A percentile compares a stretch with the other conserved stretches of the same genome.
These are phyloP conservation scores for Mucor lusitanicus DNA, from an alignment of 371 early-diverging fungal genomes.

Conservation along the genomic window DNA sequence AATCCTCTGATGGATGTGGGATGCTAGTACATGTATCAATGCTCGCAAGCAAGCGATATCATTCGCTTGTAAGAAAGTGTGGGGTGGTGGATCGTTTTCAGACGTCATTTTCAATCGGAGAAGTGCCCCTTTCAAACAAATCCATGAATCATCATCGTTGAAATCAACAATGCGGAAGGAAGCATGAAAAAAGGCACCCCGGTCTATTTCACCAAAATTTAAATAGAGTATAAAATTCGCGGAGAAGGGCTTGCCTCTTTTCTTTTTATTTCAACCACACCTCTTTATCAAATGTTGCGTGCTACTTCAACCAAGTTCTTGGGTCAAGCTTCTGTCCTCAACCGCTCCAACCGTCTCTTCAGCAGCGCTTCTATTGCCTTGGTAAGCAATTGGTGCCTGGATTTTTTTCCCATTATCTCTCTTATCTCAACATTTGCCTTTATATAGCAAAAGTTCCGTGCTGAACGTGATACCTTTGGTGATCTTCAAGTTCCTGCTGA, in stretches of 20 bases:
- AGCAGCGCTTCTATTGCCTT: slow-evolving; percentile 32
- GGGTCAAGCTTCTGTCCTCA: slow-evolving; percentile 15
- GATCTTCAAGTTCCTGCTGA: slow-evolving; percentile 85
- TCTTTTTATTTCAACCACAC: slow-evolving; percentile 6
- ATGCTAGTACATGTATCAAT: background rate
- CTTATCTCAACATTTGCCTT: background rate
- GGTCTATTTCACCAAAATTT: slow-evolving; percentile 5
- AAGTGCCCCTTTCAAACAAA: background rate
- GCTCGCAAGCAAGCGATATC: background rate
- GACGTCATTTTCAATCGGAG: slow-evolving; percentile 8
- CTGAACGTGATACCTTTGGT: slow-evolving; percentile 88
- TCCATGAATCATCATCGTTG: background rate
- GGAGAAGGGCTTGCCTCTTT: slow-evolving; percentile 5
- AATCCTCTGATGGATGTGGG: background rate
- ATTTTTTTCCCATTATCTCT: background rate
- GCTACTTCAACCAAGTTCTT: slow-evolving; percentile 18
- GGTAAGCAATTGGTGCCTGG: slow-evolving; percentile 16
- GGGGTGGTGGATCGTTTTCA: background rate
- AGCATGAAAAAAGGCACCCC: slow-evolving; percentile 9
- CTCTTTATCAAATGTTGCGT: slow-evolving; percentile 21
- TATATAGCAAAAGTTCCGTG: slow-evolving; percentile 55
- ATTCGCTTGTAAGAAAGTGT: background rate
- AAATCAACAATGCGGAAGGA: background rate
- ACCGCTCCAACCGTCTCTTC: slow-evolving; percentile 29
- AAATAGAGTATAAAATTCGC: background rate